A percentile compares a stretch with the other conserved stretches of the same genome.
phyloP scores from a whole-genome alignment of 208 protist species.

The Leishmania tarentolae region DNA sequence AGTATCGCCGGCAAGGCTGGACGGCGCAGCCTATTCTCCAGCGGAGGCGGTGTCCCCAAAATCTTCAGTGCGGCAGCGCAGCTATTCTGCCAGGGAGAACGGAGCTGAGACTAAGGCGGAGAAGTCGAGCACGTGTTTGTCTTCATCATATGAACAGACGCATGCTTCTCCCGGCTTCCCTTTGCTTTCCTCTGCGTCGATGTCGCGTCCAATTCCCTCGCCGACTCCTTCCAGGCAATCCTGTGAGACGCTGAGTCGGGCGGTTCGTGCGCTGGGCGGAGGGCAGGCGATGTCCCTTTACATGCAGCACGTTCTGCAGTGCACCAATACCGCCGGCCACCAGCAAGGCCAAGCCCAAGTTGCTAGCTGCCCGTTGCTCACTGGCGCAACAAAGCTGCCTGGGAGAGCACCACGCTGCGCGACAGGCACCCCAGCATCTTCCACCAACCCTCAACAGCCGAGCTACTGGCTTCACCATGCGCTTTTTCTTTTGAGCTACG shows the following conservation, averaged over 20 bases:
- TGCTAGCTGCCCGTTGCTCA: background rate
- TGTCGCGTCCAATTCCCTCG: background rate
- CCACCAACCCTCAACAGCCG: background rate
- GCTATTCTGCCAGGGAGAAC: too few species aligned
- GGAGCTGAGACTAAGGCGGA: background rate
- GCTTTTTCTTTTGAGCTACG: slow-evolving; percentile 50
- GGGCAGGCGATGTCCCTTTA: slow-evolving; percentile 27
- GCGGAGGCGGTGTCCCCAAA: background rate
- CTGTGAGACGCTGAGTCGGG: background rate
- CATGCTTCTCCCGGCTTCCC: background rate
- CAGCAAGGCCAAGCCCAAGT: background rate
- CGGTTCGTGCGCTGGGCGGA: slow-evolving; percentile 14
- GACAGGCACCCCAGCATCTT: background rate
- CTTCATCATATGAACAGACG: background rate
- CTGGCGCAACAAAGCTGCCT: background rate
- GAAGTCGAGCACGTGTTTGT: background rate
- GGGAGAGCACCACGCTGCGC: background rate
- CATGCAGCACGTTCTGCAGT: slow-evolving; percentile 23
- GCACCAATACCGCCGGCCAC: background rate
- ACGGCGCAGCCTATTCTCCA: background rate
- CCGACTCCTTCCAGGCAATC: background rate
- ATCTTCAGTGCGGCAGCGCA: background rate
- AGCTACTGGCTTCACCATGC: slow-evolving; percentile 49
- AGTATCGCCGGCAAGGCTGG: background rate
- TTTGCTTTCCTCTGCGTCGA: background rate